Base-by-base conservation (phyloP, 495 filamentous ascomycete genomes). In the Talaromyces wortmannii region DNA sequence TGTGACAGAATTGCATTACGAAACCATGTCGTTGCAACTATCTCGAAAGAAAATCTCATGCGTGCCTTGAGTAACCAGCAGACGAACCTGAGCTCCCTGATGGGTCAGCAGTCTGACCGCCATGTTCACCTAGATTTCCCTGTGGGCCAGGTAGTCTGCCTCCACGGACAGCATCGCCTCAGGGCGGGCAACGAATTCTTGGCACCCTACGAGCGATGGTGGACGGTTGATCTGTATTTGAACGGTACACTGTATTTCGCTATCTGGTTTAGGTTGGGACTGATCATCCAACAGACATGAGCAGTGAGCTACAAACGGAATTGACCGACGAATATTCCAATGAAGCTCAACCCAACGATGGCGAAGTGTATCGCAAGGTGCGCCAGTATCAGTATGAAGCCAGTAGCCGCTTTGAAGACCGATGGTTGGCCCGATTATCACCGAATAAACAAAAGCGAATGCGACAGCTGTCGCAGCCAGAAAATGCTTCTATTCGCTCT, bases 361-460 rank as follows among this genome's bases (percentile, higher is more conserved):
- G 70, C 12, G 65, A 75, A 42, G 67, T 77, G 18, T 77, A 73
- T 55, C 52, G 62, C 8, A 74, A 75, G 58, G 63, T 73, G 30
- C 64, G 66, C 3, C 56, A 72, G 56, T 75, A 75, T 53, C 23
- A 69, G 54, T 7, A 51, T 30, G 53, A 67, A 31, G 36, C 36
- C 45, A 70, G 66, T 57, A 45, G 45, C 31, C 49, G 23, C 33
- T 69, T 65, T 50, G 36, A 59, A 48, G 55, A 63, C 29, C 60
- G 62, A 12, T 71, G 54, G 64, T 57, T 40, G 17, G 48, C 48
- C 10, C 58, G 61, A 23, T 48, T 70, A 11, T 61, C 51, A 31
- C 12, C 51, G 1, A 66, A 55, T 43, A 70, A 67, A n/a, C 23
- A 47, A 30, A 57, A 53, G 13, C 63, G 56, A 33, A 55, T 67